Conservation (phyloP, 2,329 filamentous ascomycete genomes). For the Diaporthe ampelina region DNA sequence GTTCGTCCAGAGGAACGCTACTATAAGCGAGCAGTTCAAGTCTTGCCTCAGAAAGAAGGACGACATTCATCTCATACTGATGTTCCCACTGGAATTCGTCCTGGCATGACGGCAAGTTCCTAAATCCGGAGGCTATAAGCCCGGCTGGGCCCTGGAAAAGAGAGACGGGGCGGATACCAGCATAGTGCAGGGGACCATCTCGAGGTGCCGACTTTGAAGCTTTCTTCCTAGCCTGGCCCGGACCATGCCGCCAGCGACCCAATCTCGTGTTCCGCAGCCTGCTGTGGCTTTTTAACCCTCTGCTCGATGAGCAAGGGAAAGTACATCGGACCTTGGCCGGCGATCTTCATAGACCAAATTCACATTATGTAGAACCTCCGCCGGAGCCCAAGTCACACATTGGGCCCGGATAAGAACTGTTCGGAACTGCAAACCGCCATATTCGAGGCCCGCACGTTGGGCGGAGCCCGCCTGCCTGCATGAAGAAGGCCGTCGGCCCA, state of each 20-base stretch:
- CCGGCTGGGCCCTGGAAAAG: constrained; percentile 7
- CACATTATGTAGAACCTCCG: background rate
- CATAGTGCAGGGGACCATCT: constrained; percentile 3
- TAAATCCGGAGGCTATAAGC: background rate
- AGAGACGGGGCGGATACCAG: background rate
- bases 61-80: background rate
- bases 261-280: background rate
- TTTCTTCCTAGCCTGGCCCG: constrained; percentile 12
- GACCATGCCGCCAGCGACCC: constrained; percentile 9
- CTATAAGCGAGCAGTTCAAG: background rate
- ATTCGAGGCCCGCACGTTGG: background rate
- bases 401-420: background rate
- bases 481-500: background rate
- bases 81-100: background rate
- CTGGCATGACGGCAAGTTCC: background rate
- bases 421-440: background rate
- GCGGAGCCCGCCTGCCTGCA: constrained; percentile 21
- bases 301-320: background rate
- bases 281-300: too few relatives aligned
- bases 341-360: background rate
- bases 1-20: background rate
- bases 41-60: background rate
- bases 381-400: background rate
- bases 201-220: background rate
- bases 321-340: background rate